Conservation (phyloP, 2,329 filamentous ascomycete genomes). For the Pestalotiopsis sp. region DNA sequence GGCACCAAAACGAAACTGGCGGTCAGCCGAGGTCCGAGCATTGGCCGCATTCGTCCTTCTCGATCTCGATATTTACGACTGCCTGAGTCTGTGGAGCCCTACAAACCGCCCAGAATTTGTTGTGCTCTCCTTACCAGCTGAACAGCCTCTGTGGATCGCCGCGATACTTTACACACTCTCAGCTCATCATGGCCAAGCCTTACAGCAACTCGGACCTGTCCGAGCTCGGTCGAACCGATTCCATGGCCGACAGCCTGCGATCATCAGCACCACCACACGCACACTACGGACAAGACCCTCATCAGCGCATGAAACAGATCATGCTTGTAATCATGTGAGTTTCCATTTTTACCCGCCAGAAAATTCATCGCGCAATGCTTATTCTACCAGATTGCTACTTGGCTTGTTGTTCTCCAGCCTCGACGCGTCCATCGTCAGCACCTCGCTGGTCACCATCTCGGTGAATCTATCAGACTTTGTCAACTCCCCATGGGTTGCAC, state of each 20-base stretch:
- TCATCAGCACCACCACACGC: not conserved
- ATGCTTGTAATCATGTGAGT: constrained; percentile 39
- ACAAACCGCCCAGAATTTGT: not conserved
- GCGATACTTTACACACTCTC: not conserved
- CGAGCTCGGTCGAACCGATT: constrained; percentile 6
- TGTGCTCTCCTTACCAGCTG: not conserved
- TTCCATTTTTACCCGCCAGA: not conserved
- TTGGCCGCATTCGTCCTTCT: not conserved
- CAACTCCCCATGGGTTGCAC: constrained; percentile 56
- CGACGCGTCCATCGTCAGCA: constrained; percentile 61
- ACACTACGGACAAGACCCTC: constrained; percentile 4
- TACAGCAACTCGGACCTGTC: not conserved
- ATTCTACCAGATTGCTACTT: constrained; percentile 45
- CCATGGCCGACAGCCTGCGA: constrained; percentile 10
- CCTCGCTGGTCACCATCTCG: constrained; percentile 59
- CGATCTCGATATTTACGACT: not conserved
- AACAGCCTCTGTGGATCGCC: not conserved
- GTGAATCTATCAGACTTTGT: constrained; percentile 52
- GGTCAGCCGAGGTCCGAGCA: not conserved
- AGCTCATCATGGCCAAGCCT: not conserved
- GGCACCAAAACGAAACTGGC: not conserved
- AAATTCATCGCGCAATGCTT: constrained; percentile 26
- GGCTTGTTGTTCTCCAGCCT: constrained; percentile 60
- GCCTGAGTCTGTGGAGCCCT: not conserved
- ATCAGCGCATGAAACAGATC: constrained; percentile 28